Base-by-base conservation (phyloP, 768 basidiomycete species). In the Agaricus bisporus region DNA sequence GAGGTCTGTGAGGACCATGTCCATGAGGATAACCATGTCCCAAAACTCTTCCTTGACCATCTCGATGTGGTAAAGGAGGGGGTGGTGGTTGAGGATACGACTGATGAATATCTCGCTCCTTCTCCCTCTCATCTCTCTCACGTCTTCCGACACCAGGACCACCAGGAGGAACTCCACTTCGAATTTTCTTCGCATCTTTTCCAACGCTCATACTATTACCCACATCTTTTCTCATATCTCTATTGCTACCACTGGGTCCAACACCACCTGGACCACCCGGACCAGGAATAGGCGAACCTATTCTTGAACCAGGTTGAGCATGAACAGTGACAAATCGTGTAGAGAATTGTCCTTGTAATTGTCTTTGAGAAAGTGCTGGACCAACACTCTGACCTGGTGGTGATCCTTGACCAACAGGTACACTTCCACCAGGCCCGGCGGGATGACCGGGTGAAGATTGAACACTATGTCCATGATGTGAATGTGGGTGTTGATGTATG, bases 21-120 rank as follows among this genome's bases (percentile, higher is more conserved):
- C 43, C 15, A 25, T 42, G 52, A 1, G 52, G 44, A 42, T 60
- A 60, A 5, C 47, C 56, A 50, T 60, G 57, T 41, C 51, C 56
- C 45, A 60, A 43, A 25, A 56, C 56, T 11, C 57, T 52, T 20
- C 57, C 59, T 36, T 57, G 56, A 10, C 36, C 39, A 17, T 41
- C 56, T 38, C 47, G 56, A 28, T 53, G 59, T 1, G 59, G 54
- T 14, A 54, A 41, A 45, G 55, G 51, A 36, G 53, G 50, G 9
- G 48, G 51, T 18, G 52, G 41, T 11, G 47, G 46, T 32, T 51
- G 51, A 42, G 55, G 43, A 41, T 59, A 54, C 20, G 48, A 48
- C 11, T 54, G 56, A 54, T 58, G 56, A 25, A 53, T 48, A 0
- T 54, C 48, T 12, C 52, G 49, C 43, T 56, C 50, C 18, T 35